Evolutionary conservation across 2,329 filamentous ascomycete species (phyloP).

Genomic region (Keithomyces neogunnii): DNA sequence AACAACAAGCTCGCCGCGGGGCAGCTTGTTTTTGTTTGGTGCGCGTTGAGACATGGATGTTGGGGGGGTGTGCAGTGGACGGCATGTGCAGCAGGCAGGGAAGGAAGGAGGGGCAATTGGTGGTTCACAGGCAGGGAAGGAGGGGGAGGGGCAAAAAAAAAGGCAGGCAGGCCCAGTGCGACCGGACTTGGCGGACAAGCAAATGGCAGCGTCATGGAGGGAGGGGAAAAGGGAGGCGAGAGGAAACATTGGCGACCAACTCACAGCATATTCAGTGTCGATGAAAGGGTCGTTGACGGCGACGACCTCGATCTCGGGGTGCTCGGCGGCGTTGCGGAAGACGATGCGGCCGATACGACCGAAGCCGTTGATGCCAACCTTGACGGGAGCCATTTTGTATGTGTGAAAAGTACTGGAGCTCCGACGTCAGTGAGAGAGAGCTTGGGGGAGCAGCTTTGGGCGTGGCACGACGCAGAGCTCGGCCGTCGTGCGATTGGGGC

Average conservation of each 20-base stretch:
- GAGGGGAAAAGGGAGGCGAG: not conserved
- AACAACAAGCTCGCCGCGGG: not conserved
- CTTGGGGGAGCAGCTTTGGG: not conserved
- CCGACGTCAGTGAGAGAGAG: conserved; percentile 1
- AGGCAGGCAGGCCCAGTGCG: not conserved
- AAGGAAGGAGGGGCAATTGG: conserved; percentile 11
- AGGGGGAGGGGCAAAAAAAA: conserved; percentile 9
- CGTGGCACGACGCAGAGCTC: too few relatives aligned
- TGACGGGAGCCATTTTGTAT: conserved; percentile 39
- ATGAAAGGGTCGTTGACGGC: conserved; percentile 99
- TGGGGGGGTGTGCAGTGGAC: not conserved
- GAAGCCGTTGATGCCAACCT: conserved; percentile 99
- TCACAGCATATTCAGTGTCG: conserved; percentile 92
- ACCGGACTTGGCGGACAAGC: not conserved
- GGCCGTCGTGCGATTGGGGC: too few relatives aligned
- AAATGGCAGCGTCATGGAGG: not conserved
- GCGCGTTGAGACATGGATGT: not conserved
- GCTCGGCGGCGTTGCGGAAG: conserved; percentile 95
- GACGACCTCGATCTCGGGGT: conserved; percentile 82
- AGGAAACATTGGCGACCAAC: conserved; percentile 29
- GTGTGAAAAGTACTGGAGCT: conserved; percentile 7
- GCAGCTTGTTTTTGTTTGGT: not conserved
- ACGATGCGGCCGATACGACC: conserved; percentile 98
- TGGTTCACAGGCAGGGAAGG: not conserved
- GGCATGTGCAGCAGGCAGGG: too few relatives aligned